phyloP scores from a whole-genome alignment of 306 rosid genomes.

The Hylodesmum podocarpum region DNA sequence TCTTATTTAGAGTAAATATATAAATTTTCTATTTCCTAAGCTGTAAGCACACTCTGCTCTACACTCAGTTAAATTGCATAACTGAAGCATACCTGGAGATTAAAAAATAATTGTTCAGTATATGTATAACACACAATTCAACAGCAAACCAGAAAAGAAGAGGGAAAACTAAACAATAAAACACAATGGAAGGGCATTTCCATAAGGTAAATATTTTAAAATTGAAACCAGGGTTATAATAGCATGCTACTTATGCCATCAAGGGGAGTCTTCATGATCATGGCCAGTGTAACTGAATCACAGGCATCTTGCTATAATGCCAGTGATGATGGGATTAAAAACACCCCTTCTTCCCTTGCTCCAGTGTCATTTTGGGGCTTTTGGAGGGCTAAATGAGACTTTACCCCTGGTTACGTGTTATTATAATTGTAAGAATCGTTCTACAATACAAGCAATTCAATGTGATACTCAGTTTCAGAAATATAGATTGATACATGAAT shows the following conservation, averaged over 20 bases:
- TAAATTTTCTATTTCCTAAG: constrained; percentile 13
- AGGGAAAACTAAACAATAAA: background rate
- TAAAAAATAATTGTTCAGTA: background rate
- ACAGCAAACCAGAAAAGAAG: background rate
- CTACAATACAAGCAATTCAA: too few species aligned
- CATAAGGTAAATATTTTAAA: constrained; percentile 11
- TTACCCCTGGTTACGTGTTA: background rate
- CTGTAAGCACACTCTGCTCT: constrained; percentile 18
- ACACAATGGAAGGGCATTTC: background rate
- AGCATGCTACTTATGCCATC: too few species aligned
- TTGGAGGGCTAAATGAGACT: background rate
- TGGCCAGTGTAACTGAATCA: background rate
- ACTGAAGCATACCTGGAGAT: constrained; percentile 8
- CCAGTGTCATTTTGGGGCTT: background rate
- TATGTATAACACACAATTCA: background rate
- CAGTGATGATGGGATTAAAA: background rate
- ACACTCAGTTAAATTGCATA: constrained; percentile 16
- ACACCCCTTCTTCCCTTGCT: background rate
- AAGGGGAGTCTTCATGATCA: too few species aligned
- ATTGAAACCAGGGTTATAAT: background rate
- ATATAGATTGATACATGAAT: too few species aligned
- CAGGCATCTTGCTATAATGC: background rate
- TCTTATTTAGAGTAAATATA: constrained; percentile 31
- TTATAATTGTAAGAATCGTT: background rate
- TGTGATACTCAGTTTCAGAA: too few species aligned